Evolutionary conservation across 2,329 filamentous ascomycete species (phyloP).

Genomic region (Aspergillus melleus): DNA sequence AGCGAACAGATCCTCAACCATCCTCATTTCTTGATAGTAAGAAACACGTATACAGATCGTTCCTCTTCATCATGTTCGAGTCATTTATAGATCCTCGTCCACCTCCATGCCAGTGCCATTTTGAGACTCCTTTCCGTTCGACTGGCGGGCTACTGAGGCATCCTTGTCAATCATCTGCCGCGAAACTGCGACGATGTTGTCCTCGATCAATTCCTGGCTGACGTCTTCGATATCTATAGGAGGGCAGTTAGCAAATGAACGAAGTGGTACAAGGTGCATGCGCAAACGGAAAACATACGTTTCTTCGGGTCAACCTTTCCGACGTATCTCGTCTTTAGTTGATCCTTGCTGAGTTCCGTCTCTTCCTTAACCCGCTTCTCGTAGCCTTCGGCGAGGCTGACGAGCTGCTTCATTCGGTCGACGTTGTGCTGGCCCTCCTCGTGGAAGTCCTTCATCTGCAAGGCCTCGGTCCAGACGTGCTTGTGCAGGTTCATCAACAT

Average conservation of each 20-base stretch:
- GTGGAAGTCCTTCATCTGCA: slow-evolving; percentile 96
- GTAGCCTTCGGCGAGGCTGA: slow-evolving; percentile 89
- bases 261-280: not conserved
- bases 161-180: slow-evolving; percentile 99
- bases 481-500: slow-evolving; percentile 99
- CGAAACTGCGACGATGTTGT: slow-evolving; percentile 98
- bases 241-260: slow-evolving; percentile 19
- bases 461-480: slow-evolving; percentile 96
- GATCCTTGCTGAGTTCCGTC: slow-evolving; percentile 93
- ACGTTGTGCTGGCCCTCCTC: slow-evolving; percentile 81
- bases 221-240: slow-evolving; percentile 80
- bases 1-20: not conserved
- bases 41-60: slow-evolving; percentile 1
- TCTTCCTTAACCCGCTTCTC: slow-evolving; percentile 99
- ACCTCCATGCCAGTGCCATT: slow-evolving; percentile 62
- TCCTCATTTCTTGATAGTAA: not conserved
- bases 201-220: slow-evolving; percentile 93
- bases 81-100: slow-evolving; percentile 58
- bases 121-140: slow-evolving; percentile 46
- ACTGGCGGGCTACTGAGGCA: slow-evolving; percentile 77
- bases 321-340: slow-evolving; percentile 97
- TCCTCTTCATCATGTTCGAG: slow-evolving; percentile 11
- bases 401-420: slow-evolving; percentile 82
- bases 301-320: slow-evolving; percentile 99
- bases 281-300: slow-evolving; percentile 51